A percentile compares a stretch with the other conserved stretches of the same genome.
These are phyloP conservation scores for Candida ficus DNA, from an alignment of 805 yeast genomes.

Conservation along the genomic window DNA sequence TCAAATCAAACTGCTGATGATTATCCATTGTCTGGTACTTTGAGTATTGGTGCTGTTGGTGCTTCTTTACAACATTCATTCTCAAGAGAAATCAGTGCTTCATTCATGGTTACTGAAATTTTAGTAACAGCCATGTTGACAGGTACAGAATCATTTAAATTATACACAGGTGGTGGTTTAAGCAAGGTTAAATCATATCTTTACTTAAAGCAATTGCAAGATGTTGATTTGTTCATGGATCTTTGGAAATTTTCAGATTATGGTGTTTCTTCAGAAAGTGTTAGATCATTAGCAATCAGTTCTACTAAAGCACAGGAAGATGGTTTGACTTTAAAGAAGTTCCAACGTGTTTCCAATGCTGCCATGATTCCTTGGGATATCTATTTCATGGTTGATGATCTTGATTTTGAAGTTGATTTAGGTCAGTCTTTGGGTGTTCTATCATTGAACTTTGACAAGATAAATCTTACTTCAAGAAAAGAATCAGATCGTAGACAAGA, in stretches of 20 bases:
- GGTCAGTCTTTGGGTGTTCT: slow-evolving; percentile 81
- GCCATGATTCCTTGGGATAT: slow-evolving; percentile 72
- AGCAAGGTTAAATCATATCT: slow-evolving; percentile 56
- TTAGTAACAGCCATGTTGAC: slow-evolving; percentile 45
- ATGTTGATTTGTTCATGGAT: slow-evolving; percentile 74
- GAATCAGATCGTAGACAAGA: slow-evolving; percentile 67
- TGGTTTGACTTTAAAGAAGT: slow-evolving; percentile 33
- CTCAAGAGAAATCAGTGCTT: slow-evolving; percentile 85
- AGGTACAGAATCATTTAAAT: slow-evolving; percentile 34
- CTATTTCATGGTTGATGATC: slow-evolving; percentile 48
- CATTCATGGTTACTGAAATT: slow-evolving; percentile 44
- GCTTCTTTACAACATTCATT: slow-evolving; percentile 85
- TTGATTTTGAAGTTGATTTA: slow-evolving; percentile 59
- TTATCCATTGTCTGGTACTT: slow-evolving; percentile 38
- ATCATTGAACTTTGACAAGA: slow-evolving; percentile 45
- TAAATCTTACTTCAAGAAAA: slow-evolving; percentile 70
- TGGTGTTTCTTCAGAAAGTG: slow-evolving; percentile 4
- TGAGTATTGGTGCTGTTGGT: slow-evolving; percentile 49
- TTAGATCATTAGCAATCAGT: slow-evolving; percentile 21
- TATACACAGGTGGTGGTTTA: slow-evolving; percentile 47
- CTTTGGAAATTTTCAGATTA: slow-evolving; percentile 49
- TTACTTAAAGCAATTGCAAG: slow-evolving; percentile 82
- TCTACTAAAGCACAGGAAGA: slow-evolving; percentile 5
- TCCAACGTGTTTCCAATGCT: slow-evolving; percentile 55
- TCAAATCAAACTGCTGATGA: slow-evolving; percentile 40